Percentiles rank a stretch among this genome's conserved stretches.
Evolutionary conservation across 805 yeast genomes (phyloP).

Genomic region (Monosporozyma servazzii): DNA sequence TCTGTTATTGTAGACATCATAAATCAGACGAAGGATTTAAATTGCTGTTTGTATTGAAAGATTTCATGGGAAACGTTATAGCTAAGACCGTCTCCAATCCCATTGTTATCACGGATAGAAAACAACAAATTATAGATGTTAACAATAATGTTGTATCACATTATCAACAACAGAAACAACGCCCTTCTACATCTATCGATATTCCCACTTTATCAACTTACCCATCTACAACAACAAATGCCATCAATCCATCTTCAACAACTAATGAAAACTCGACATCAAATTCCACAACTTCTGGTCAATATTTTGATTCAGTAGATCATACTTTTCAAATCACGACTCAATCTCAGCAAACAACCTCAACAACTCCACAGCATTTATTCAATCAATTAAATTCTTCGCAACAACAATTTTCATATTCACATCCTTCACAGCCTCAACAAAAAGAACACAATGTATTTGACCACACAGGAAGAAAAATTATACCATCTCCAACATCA

Average conservation of each 20-base stretch:
- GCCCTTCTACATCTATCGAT: background rate
- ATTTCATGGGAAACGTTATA: constrained; percentile 50
- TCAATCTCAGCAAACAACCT: background rate
- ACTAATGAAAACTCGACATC: background rate
- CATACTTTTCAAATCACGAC: background rate
- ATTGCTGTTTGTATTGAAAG: constrained; percentile 56
- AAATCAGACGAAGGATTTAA: constrained; percentile 79
- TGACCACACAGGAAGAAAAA: constrained; percentile 5
- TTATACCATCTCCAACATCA: constrained; percentile 52
- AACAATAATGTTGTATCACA: background rate
- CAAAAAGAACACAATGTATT: background rate
- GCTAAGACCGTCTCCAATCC: constrained; percentile 66
- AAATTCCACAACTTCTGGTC: background rate
- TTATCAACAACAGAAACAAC: constrained; percentile 24
- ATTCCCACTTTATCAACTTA: constrained; percentile 5
- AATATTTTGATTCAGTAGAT: background rate
- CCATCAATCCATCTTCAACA: background rate
- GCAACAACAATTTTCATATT: constrained; percentile 5
- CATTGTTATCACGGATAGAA: constrained; percentile 90
- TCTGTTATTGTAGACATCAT: constrained; percentile 95
- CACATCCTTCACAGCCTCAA: constrained; percentile 7
- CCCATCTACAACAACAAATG: background rate
- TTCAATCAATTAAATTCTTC: background rate
- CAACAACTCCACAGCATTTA: background rate
- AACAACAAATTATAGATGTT: constrained; percentile 31